Conservation (phyloP, 148 eudicot genomes). For the Cornus florida region DNA sequence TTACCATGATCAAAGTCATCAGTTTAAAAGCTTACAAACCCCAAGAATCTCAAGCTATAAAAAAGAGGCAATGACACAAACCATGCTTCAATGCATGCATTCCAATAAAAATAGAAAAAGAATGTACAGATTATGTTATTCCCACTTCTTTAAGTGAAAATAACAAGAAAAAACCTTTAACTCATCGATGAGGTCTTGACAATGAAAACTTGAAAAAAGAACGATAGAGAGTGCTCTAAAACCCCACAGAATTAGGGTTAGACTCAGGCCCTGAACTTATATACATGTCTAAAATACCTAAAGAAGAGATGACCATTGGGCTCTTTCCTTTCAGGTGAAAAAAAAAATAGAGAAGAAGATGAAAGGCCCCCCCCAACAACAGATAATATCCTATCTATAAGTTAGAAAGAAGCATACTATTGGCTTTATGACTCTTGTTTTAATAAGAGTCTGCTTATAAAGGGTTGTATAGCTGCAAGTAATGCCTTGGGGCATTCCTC, state of each 20-base stretch:
- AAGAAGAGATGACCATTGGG: slow-evolving; percentile 29
- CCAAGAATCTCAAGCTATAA: no score
- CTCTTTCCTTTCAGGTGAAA: slow-evolving; percentile 26
- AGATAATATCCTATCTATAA: slow-evolving; percentile 13
- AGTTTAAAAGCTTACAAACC: neutral
- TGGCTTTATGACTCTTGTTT: slow-evolving; percentile 33
- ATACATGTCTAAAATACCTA: slow-evolving; percentile 19
- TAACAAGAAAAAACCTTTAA: slow-evolving; percentile 18
- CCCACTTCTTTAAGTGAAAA: slow-evolving; percentile 15
- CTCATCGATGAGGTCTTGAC: neutral
- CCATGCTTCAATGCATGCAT: neutral
- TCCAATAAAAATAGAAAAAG: neutral
- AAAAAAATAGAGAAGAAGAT: neutral
- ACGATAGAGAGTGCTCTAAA: neutral
- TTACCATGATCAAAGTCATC: neutral
- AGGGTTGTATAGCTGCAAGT: slow-evolving; percentile 84
- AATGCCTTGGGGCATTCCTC: slow-evolving; percentile 97
- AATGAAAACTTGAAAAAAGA: neutral
- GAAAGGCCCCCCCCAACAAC: neutral
- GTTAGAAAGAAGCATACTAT: slow-evolving; percentile 20
- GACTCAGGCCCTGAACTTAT: slow-evolving; percentile 15
- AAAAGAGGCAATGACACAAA: neutral
- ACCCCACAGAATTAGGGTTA: slow-evolving; percentile 13
- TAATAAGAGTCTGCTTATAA: slow-evolving; percentile 56
- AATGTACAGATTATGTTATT: slow-evolving; percentile 20